These are phyloP conservation scores for Hura crepitans DNA, from an alignment of 441 rosid species.

Conservation along the genomic window DNA sequence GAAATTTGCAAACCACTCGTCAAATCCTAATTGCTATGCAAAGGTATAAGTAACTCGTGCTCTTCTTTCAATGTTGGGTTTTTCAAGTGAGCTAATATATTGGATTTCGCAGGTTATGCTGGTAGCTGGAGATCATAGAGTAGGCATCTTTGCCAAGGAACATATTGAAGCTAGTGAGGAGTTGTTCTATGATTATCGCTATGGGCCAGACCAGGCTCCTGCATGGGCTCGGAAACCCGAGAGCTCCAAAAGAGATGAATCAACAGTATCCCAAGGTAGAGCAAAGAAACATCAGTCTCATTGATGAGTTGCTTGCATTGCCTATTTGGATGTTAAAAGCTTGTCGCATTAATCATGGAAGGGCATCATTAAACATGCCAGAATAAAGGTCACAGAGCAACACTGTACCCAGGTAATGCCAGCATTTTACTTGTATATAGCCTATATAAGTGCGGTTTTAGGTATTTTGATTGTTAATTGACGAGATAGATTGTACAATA, in stretches of 20 bases:
- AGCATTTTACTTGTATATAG: slow-evolving; percentile 24
- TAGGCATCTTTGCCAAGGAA: slow-evolving; percentile 72
- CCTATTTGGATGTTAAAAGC: slow-evolving; percentile 4
- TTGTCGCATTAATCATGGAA: not conserved
- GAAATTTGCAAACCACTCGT: slow-evolving; percentile 80
- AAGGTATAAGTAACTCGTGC: slow-evolving; percentile 42
- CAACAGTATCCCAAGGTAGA: slow-evolving; percentile 66
- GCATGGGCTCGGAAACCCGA: slow-evolving; percentile 90
- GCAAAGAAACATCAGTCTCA: slow-evolving; percentile 96
- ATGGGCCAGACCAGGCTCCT: slow-evolving; percentile 89
- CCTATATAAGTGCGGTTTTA: slow-evolving; percentile 11
- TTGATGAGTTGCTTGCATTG: slow-evolving; percentile 27
- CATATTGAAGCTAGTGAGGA: slow-evolving; percentile 78
- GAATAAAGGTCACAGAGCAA: slow-evolving; percentile 12
- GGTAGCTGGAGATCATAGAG: slow-evolving; percentile 91
- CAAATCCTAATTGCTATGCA: slow-evolving; percentile 84
- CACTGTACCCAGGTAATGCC: not conserved
- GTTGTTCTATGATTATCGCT: slow-evolving; percentile 74
- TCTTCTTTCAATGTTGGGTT: not conserved
- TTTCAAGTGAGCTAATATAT: slow-evolving; percentile 20
- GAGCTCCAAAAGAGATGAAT: slow-evolving; percentile 71
- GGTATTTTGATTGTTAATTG: slow-evolving; percentile 8
- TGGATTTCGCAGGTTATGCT: slow-evolving; percentile 53
- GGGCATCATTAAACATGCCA: not conserved
- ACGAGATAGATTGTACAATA: slow-evolving; percentile 16